phyloP scores from a whole-genome alignment of 148 eudicot species.

The Nyssa sinensis region DNA sequence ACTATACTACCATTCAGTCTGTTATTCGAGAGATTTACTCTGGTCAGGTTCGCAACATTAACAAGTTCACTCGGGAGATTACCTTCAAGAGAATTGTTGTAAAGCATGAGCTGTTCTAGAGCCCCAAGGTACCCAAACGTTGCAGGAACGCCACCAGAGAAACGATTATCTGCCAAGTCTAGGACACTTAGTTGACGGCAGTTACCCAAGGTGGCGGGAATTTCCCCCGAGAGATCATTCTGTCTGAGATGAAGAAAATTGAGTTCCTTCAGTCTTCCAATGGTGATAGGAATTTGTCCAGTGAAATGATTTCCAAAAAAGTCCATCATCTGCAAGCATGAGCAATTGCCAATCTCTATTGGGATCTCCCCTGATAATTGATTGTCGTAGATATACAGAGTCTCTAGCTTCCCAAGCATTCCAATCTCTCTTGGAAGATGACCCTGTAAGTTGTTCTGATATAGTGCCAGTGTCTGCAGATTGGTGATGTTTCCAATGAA shows the following conservation, averaged over 20 bases:
- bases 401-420: constrained; percentile 52
- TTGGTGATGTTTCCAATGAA: constrained; percentile 61
- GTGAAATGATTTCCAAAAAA: constrained; percentile 77
- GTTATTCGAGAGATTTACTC: constrained; percentile 81
- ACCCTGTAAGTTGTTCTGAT: constrained; percentile 60
- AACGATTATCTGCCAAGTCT: constrained; percentile 80
- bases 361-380: constrained; percentile 84
- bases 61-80: constrained; percentile 57
- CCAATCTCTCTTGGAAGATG: constrained; percentile 76
- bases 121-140: constrained; percentile 46
- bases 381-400: constrained; percentile 67
- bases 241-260: constrained; percentile 72
- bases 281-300: constrained; percentile 57
- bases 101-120: constrained; percentile 79
- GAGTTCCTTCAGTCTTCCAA: constrained; percentile 61
- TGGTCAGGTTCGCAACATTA: constrained; percentile 58
- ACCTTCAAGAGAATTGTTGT: constrained; percentile 86
- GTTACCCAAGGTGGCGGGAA: constrained; percentile 72
- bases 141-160: constrained; percentile 73
- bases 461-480: constrained; percentile 64
- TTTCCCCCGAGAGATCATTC: constrained; percentile 69
- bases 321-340: constrained; percentile 85
- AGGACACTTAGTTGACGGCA: constrained; percentile 61
- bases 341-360: constrained; percentile 82
- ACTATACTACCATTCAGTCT: constrained; percentile 71